These are phyloP conservation scores for Datura wrightii DNA, from an alignment of 257 asterid genomes.

Conservation along the genomic window DNA sequence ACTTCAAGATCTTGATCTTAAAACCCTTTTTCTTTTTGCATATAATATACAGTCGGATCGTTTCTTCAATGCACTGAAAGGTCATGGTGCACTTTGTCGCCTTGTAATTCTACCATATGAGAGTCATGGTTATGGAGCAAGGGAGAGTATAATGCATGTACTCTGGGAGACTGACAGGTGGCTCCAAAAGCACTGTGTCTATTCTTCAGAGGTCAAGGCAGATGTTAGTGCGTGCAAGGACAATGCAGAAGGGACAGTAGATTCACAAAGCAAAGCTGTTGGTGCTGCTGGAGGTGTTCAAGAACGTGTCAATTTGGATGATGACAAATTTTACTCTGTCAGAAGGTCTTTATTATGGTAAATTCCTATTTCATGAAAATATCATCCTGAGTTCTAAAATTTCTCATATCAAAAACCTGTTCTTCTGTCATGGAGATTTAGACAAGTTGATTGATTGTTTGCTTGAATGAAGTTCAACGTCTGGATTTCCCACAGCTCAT, in stretches of 20 bases:
- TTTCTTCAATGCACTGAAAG: constrained; percentile 93
- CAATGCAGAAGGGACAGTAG: constrained; percentile 34
- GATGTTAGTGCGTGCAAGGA: constrained; percentile 42
- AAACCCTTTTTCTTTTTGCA: constrained; percentile 24
- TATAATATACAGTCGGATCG: constrained; percentile 76
- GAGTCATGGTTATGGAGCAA: constrained; percentile 95
- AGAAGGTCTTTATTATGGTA: constrained; percentile 78
- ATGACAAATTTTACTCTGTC: constrained; percentile 42
- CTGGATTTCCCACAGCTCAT: neutral
- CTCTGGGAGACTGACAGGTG: constrained; percentile 99
- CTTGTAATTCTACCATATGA: constrained; percentile 89
- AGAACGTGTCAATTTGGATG: constrained; percentile 56
- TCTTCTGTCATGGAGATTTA: constrained; percentile 21
- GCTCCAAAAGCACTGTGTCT: constrained; percentile 74
- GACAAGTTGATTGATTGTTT: constrained; percentile 27
- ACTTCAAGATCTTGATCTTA: constrained; percentile 23
- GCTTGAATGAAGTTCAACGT: constrained; percentile 8
- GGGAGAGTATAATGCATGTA: constrained; percentile 95
- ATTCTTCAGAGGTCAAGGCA: constrained; percentile 50
- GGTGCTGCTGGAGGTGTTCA: constrained; percentile 68
- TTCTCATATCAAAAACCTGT: neutral
- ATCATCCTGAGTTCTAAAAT: neutral
- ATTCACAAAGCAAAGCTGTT: constrained; percentile 58
- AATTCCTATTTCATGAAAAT: constrained; percentile 25
- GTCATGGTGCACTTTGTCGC: constrained; percentile 94